Percentiles rank a stretch among this genome's conserved stretches.
These are phyloP conservation scores for Lagerstroemia speciosa DNA, from an alignment of 345 rosid species.

Conservation along the genomic window DNA sequence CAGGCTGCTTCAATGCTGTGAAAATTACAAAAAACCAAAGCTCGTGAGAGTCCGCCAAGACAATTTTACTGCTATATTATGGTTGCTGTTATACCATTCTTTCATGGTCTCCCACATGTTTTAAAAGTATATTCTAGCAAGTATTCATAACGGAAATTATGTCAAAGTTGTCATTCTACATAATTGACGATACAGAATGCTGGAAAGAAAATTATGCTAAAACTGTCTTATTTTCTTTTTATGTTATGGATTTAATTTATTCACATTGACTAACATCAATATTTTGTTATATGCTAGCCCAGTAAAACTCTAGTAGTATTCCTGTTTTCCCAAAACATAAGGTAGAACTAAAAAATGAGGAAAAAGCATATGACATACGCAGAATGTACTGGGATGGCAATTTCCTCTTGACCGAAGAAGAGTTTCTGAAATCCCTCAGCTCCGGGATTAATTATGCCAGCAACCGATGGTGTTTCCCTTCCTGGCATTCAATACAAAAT, in stretches of 20 bases:
- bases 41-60: not conserved
- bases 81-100: not conserved
- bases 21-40: constrained; percentile 12
- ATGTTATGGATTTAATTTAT: not conserved
- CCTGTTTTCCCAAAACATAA: not conserved
- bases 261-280: not conserved
- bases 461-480: constrained; percentile 93
- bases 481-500: constrained; percentile 30
- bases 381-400: constrained; percentile 93
- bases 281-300: not conserved
- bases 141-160: not conserved
- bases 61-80: not conserved
- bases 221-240: not conserved
- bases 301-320: not conserved
- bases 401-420: constrained; percentile 98
- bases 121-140: not conserved
- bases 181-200: not conserved
- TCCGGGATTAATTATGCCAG: constrained; percentile 91
- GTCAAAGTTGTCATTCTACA: not conserved
- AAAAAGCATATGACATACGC: constrained; percentile 34
- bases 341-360: not conserved
- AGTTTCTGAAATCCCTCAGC: constrained; percentile 96
- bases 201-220: not conserved
- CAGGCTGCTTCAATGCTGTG: constrained; percentile 91
- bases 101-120: not conserved